A percentile compares a stretch with the other conserved stretches of the same genome.
Evolutionary conservation across 768 basidiomycete species (phyloP).

Genomic region (Trametes cingulata): DNA sequence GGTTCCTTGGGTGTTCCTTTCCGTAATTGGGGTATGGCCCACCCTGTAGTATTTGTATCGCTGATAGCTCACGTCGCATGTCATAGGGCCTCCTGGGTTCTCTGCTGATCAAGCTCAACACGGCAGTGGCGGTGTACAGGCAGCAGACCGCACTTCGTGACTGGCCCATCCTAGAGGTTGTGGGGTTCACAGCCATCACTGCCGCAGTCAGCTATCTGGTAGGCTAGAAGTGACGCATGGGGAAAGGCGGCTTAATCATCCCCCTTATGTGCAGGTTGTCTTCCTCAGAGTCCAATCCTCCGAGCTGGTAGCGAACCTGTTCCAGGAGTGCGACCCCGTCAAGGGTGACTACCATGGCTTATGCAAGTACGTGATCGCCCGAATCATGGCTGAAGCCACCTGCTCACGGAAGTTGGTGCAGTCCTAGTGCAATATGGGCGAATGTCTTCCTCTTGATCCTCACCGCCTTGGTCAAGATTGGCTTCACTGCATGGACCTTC

Average conservation of each 20-base stretch:
- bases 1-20: constrained; percentile 71
- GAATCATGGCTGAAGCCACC: no score
- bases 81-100: constrained; percentile 64
- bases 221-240: constrained; percentile 21
- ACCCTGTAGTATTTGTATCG: neutral
- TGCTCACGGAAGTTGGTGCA: constrained; percentile 28
- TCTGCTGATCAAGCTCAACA: constrained; percentile 65
- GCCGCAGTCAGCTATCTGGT: constrained; percentile 73
- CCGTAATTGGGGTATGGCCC: constrained; percentile 54
- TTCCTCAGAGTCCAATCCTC: constrained; percentile 76
- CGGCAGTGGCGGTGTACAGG: constrained; percentile 62
- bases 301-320: constrained; percentile 80
- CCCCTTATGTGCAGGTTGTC: constrained; percentile 49
- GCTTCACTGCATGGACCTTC: constrained; percentile 74
- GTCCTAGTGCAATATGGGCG: constrained; percentile 64
- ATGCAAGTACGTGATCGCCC: constrained; percentile 62
- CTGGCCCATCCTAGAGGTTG: constrained; percentile 68
- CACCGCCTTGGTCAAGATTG: constrained; percentile 61
- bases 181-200: constrained; percentile 61
- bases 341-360: constrained; percentile 73
- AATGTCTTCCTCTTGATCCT: constrained; percentile 67
- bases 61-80: neutral
- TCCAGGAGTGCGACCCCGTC: constrained; percentile 75
- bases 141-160: constrained; percentile 53
- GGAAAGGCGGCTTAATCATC: neutral